phyloP scores from a whole-genome alignment of 169 alveolate genomes.

The Amoebophrya sp. region DNA sequence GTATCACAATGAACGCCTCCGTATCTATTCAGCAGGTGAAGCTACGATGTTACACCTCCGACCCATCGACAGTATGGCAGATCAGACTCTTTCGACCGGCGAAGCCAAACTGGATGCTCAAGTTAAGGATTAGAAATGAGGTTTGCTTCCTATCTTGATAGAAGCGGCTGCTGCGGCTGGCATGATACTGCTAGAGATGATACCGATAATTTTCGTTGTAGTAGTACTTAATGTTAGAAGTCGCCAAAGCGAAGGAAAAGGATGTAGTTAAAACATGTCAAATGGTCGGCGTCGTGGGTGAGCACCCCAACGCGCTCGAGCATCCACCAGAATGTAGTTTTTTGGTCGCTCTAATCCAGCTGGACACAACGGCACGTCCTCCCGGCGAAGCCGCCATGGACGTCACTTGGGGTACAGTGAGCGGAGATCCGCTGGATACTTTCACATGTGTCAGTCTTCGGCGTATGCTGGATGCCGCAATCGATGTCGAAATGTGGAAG shows the following conservation, averaged over 20 bases:
- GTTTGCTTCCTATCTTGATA: too few species aligned
- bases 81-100: not conserved
- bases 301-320: too few species aligned
- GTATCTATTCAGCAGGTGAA: conserved; percentile 13
- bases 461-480: not conserved
- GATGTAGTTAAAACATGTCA: too few species aligned
- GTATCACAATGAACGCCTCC: not conserved
- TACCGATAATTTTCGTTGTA: too few species aligned
- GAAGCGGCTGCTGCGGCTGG: too few species aligned
- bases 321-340: too few species aligned
- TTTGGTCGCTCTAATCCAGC: too few species aligned
- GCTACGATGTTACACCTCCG: not conserved
- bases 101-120: not conserved
- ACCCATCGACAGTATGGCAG: not conserved
- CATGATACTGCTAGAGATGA: too few species aligned
- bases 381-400: conserved; percentile 1
- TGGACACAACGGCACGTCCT: not conserved
- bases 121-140: too few species aligned
- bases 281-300: too few species aligned
- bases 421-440: not conserved
- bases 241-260: too few species aligned
- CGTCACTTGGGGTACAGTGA: not conserved
- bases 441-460: not conserved
- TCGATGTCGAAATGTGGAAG: not conserved
- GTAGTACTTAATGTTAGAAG: too few species aligned